Evolutionary conservation across 2,329 filamentous ascomycete species (phyloP).

Genomic region (Penicillium sp.): DNA sequence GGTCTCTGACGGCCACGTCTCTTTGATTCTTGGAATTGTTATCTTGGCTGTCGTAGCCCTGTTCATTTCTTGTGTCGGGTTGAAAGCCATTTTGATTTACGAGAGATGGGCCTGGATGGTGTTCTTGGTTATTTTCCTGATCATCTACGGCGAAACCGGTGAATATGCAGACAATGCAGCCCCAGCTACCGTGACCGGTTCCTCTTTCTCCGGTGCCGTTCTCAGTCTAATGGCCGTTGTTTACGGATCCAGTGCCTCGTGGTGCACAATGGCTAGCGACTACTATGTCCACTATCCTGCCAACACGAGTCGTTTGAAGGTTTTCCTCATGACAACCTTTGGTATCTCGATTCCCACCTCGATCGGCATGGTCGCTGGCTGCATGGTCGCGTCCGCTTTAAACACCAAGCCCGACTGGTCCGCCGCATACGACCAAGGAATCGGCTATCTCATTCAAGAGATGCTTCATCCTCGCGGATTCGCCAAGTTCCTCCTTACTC

Average conservation of each 20-base stretch:
- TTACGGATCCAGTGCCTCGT: background rate
- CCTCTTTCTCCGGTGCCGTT: background rate
- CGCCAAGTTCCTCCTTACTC: background rate
- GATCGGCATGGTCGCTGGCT: background rate
- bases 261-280: background rate
- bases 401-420: background rate
- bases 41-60: background rate
- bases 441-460: background rate
- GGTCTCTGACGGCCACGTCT: background rate
- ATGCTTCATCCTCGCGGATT: background rate
- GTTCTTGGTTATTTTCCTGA: background rate
- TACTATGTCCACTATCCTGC: background rate
- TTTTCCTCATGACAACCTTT: background rate
- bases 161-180: background rate
- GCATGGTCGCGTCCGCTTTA: background rate
- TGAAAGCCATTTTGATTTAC: background rate
- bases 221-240: background rate
- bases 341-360: background rate
- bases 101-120: background rate
- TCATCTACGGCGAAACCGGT: background rate
- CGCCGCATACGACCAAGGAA: background rate
- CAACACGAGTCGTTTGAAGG: background rate
- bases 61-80: background rate
- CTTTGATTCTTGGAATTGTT: background rate
- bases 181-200: background rate